Percentiles rank a stretch among this genome's conserved stretches.
Evolutionary conservation across 176 grass and related monocot genomes (phyloP).

Genomic region (Oryza rufipogon): DNA sequence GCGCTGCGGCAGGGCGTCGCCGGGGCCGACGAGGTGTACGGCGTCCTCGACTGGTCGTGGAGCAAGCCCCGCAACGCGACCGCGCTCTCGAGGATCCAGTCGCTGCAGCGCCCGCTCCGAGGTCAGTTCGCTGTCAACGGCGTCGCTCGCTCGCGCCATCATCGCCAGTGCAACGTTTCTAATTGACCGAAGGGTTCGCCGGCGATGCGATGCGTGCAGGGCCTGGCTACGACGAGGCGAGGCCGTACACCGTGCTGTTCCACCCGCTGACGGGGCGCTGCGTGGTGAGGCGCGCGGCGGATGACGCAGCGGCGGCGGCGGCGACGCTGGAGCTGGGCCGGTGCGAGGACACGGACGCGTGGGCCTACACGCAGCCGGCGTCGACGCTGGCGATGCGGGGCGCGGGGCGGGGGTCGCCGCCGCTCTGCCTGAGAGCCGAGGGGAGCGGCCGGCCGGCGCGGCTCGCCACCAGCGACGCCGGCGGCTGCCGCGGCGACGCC

Average conservation of each 20-base stretch:
- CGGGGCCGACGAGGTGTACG: conserved; percentile 60
- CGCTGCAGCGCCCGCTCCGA: conserved; percentile 56
- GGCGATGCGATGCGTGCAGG: conserved; percentile 26
- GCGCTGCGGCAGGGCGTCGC: conserved; percentile 58
- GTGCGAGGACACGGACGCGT: conserved; percentile 58
- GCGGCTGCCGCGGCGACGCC: conserved; percentile 46
- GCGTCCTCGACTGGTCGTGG: conserved; percentile 66
- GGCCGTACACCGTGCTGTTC: conserved; percentile 53
- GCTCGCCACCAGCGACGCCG: conserved; percentile 14
- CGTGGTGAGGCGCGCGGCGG: conserved; percentile 5
- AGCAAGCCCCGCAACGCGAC: conserved; percentile 40
- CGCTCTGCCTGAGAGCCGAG: conserved; percentile 59
- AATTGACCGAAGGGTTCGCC: background rate
- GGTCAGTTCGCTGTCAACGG: conserved; percentile 30
- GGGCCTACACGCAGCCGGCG: conserved; percentile 41
- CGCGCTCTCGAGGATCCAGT: conserved; percentile 41
- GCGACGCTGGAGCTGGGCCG: conserved; percentile 45
- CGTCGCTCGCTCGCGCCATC: background rate
- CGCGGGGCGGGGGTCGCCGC: background rate
- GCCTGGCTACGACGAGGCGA: conserved; percentile 42
- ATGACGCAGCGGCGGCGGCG: background rate
- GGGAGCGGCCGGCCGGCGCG: conserved; percentile 41
- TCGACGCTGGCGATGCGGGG: conserved; percentile 49
- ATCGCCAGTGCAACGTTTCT: background rate
- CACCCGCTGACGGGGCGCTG: conserved; percentile 67